phyloP scores from a whole-genome alignment of 176 grass and related monocot species.

The Urochloa ruziziensis region DNA sequence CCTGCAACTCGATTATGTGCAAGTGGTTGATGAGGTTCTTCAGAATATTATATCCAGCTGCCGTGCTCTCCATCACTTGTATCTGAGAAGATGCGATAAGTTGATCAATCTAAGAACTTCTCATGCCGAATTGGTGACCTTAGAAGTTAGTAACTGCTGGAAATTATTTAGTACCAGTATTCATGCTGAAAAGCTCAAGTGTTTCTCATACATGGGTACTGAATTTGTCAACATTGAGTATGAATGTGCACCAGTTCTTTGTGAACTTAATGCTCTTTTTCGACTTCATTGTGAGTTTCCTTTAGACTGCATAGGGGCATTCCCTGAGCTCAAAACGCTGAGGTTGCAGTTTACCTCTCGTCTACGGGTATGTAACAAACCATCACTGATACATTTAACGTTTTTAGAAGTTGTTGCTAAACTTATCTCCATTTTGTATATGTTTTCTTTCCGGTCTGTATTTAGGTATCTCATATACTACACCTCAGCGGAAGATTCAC shows the following conservation, averaged over 20 bases:
- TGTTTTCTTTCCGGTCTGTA: neutral
- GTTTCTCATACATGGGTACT: neutral
- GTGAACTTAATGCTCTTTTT: neutral
- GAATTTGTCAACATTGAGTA: neutral
- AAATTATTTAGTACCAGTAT: neutral
- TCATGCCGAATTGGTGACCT: neutral
- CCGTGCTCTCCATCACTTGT: neutral
- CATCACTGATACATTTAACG: neutral
- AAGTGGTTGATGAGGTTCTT: neutral
- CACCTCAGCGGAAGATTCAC: neutral
- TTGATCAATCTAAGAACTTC: neutral
- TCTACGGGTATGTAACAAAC: conserved; percentile 8
- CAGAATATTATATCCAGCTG: conserved; percentile 2
- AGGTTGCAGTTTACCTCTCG: neutral
- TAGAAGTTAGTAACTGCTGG: neutral
- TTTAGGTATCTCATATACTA: neutral
- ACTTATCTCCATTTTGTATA: neutral
- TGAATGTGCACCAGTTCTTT: neutral
- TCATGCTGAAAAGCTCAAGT: neutral
- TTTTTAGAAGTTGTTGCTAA: neutral
- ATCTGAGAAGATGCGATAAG: neutral
- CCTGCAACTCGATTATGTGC: neutral
- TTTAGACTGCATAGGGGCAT: neutral
- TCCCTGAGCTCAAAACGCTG: neutral
- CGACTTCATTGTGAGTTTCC: neutral